phyloP scores from a whole-genome alignment of 371 early-diverging fungal genomes.

The Chytridium lagenaria region DNA sequence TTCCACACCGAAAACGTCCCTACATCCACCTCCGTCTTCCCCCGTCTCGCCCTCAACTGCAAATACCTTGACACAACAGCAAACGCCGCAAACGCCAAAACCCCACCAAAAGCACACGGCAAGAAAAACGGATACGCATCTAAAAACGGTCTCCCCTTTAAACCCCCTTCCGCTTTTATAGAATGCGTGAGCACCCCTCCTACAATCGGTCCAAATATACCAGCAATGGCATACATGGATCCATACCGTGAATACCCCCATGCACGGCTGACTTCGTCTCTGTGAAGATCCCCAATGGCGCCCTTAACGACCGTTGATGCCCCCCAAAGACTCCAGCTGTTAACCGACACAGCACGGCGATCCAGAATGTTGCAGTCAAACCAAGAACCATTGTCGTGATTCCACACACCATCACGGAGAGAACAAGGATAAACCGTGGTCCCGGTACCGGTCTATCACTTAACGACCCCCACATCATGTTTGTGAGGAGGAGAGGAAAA shows the following conservation, averaged over 20 bases:
- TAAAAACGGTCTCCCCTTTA: conserved; percentile 19
- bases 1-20: background rate
- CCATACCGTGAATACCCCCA: conserved; percentile 52
- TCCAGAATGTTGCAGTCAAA: conserved; percentile 29
- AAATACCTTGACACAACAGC: background rate
- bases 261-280: conserved; percentile 35
- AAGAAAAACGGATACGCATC: conserved; percentile 38
- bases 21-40: background rate
- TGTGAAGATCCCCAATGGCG: conserved; percentile 46
- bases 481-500: conserved; percentile 53
- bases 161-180: conserved; percentile 5
- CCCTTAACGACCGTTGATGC: conserved; percentile 59
- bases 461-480: conserved; percentile 53
- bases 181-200: conserved; percentile 47
- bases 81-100: conserved; percentile 13
- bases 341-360: conserved; percentile 42
- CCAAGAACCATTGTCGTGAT: conserved; percentile 41
- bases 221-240: conserved; percentile 38
- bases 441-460: conserved; percentile 37
- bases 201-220: conserved; percentile 54
- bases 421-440: conserved; percentile 43
- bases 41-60: background rate
- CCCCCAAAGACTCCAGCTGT: conserved; percentile 58
- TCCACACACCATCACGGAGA: conserved; percentile 39
- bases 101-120: conserved; percentile 39